Evolutionary conservation across 345 rosid genomes (phyloP).

Genomic region (Acer negundo): DNA sequence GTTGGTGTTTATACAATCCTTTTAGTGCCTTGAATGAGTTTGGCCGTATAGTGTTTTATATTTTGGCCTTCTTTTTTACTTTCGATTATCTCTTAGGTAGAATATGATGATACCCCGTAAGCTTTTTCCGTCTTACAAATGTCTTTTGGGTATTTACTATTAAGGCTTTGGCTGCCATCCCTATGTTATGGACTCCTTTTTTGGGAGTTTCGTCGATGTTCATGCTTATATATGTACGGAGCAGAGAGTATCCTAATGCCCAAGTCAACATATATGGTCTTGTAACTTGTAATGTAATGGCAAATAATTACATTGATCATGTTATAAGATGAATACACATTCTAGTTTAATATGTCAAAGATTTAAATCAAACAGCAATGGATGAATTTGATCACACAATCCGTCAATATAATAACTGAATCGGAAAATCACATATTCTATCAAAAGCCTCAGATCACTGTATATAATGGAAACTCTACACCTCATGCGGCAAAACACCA

Average conservation of each 20-base stretch:
- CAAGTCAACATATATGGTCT: constrained; percentile 85
- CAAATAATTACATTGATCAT: too few species aligned
- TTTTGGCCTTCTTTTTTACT: neutral
- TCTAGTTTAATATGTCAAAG: too few species aligned
- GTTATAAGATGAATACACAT: too few species aligned
- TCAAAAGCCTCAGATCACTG: too few species aligned
- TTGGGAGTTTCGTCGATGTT: constrained; percentile 78
- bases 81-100: neutral
- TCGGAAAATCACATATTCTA: too few species aligned
- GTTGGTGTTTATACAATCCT: neutral
- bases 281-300: too few species aligned
- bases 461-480: too few species aligned
- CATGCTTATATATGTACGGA: constrained; percentile 93
- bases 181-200: constrained; percentile 55
- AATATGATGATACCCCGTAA: neutral
- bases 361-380: too few species aligned
- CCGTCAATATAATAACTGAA: too few species aligned
- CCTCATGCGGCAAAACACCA: too few species aligned
- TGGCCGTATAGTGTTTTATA: neutral
- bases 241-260: constrained; percentile 87
- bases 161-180: constrained; percentile 68
- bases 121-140: neutral
- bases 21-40: neutral
- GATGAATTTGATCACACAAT: too few species aligned
- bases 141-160: constrained; percentile 29